phyloP scores from a whole-genome alignment of 2,329 filamentous ascomycete species.

The Exserohilum turcica region DNA sequence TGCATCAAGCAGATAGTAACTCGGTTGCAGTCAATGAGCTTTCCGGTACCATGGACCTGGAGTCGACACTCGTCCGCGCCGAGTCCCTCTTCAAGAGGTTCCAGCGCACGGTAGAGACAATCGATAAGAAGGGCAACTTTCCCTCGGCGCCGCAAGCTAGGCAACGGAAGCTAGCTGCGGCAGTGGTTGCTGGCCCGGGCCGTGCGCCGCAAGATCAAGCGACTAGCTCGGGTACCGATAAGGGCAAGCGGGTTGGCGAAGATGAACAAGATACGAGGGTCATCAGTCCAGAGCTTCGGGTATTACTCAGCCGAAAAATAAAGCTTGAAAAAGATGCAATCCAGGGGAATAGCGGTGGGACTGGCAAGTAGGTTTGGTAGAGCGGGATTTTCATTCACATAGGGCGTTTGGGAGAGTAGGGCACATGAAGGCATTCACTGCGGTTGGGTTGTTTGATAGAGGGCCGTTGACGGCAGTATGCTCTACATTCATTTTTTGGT shows the following conservation, averaged over 20 bases:
- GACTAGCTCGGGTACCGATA: conserved; percentile 37
- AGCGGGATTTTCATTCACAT: background rate
- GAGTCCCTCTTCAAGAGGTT: conserved; percentile 89
- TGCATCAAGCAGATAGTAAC: conserved; percentile 11
- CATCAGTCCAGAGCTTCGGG: conserved; percentile 67
- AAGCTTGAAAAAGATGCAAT: conserved; percentile 54
- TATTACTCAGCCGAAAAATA: conserved; percentile 65
- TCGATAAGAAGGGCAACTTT: conserved; percentile 90
- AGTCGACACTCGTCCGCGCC: conserved; percentile 82
- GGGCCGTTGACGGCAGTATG: background rate
- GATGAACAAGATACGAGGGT: conserved; percentile 53
- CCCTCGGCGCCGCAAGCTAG: conserved; percentile 60
- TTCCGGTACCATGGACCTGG: conserved; percentile 87
- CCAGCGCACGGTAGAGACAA: conserved; percentile 83
- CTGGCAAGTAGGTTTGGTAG: conserved; percentile 7
- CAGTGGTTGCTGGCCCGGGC: conserved; percentile 39
- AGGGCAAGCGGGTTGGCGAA: conserved; percentile 42
- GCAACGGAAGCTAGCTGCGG: conserved; percentile 53
- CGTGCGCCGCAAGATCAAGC: conserved; percentile 30
- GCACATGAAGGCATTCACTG: background rate
- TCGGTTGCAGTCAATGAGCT: conserved; percentile 80
- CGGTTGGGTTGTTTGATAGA: background rate
- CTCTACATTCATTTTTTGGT: conserved; percentile 4
- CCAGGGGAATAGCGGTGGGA: conserved; percentile 41
- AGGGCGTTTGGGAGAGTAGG: background rate